Percentiles rank a stretch among this genome's conserved stretches.
These are phyloP conservation scores for Fusarium longipes DNA, from an alignment of 2,329 filamentous ascomycete genomes.

Conservation along the genomic window DNA sequence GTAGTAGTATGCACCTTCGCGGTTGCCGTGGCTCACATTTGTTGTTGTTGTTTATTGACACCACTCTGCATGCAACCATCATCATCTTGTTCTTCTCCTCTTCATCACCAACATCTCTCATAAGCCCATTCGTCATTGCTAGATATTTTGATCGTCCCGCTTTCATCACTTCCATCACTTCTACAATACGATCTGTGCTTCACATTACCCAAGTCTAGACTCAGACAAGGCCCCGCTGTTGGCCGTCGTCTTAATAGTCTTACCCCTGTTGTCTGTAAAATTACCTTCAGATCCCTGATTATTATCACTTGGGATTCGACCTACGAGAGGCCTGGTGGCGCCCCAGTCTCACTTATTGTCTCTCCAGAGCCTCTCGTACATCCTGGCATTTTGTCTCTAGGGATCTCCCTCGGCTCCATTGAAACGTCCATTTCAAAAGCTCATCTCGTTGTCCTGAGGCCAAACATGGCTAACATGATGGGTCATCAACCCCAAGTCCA, in stretches of 20 bases:
- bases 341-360: constrained; percentile 33
- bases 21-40: constrained; percentile 36
- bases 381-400: constrained; percentile 21
- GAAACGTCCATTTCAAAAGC: constrained; percentile 3
- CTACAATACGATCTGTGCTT: constrained; percentile 14
- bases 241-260: constrained; percentile 29
- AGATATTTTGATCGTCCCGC: constrained; percentile 28
- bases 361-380: constrained; percentile 29
- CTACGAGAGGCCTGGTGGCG: constrained; percentile 35
- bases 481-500: constrained; percentile 41
- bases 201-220: constrained; percentile 5
- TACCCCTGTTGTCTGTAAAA: constrained; percentile 45
- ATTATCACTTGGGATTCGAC: constrained; percentile 30
- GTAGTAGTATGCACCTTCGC: constrained; percentile 9
- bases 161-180: constrained; percentile 31
- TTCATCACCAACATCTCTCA: constrained; percentile 22
- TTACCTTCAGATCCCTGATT: constrained; percentile 39
- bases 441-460: constrained; percentile 27
- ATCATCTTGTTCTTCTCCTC: constrained; percentile 7
- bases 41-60: constrained; percentile 38
- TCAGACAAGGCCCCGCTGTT: constrained; percentile 41
- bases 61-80: not conserved
- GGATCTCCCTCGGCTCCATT: constrained; percentile 27
- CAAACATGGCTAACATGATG: constrained; percentile 28
- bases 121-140: constrained; percentile 21